Evolutionary conservation across 2,329 filamentous ascomycete genomes (phyloP).

Genomic region (Calonectria pteridis): DNA sequence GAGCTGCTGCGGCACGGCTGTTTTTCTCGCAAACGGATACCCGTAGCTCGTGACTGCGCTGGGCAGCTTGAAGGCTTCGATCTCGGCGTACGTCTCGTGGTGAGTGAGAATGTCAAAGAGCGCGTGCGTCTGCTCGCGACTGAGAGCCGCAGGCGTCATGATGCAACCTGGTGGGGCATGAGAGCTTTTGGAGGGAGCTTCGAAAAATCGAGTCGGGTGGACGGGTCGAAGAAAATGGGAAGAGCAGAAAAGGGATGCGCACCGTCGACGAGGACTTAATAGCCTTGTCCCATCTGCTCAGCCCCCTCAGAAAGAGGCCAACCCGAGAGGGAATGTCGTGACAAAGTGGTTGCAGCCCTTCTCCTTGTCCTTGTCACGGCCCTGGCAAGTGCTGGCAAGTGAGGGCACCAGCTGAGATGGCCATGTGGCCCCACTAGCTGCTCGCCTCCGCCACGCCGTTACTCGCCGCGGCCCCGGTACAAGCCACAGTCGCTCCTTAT

Average conservation of each 20-base stretch:
- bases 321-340: slow-evolving; percentile 2
- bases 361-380: slow-evolving; percentile 1
- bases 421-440: slow-evolving; percentile 3
- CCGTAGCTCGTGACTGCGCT: slow-evolving; percentile 76
- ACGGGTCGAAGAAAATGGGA: not conserved
- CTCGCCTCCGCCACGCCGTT: not conserved
- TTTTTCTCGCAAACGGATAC: slow-evolving; percentile 68
- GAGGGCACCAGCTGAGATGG: slow-evolving; percentile 8
- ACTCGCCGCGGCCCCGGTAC: not conserved
- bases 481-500: not conserved
- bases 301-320: not conserved
- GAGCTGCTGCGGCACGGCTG: slow-evolving; percentile 27
- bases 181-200: not conserved
- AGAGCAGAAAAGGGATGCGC: not conserved
- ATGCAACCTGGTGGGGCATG: slow-evolving; percentile 29
- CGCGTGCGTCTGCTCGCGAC: slow-evolving; percentile 60
- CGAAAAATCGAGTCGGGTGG: not conserved
- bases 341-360: slow-evolving; percentile 7
- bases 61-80: slow-evolving; percentile 77
- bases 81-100: slow-evolving; percentile 74
- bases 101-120: slow-evolving; percentile 72
- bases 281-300: not conserved
- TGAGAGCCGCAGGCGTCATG: slow-evolving; percentile 45
- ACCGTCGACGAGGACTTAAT: not conserved
- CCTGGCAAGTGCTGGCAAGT: not conserved